Conservation (phyloP, 371 early-diverging fungal species). For the Coemansia sp. region DNA sequence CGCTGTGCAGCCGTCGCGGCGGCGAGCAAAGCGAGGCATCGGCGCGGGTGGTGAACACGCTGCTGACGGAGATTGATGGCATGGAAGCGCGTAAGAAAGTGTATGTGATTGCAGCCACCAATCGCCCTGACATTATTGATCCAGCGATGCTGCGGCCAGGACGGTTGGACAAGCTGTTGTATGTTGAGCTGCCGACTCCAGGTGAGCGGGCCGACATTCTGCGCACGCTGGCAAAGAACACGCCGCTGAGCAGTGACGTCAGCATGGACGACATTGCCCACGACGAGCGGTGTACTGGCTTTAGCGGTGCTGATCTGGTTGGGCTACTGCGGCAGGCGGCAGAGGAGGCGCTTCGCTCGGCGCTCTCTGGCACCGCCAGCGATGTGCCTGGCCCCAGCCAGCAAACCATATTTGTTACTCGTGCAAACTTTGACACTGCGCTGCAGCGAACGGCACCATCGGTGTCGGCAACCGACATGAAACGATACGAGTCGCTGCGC, state of each 20-base stretch:
- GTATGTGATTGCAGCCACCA: constrained; percentile 99
- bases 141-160: constrained; percentile 98
- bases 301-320: constrained; percentile 95
- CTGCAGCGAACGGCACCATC: constrained; percentile 80
- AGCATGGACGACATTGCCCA: constrained; percentile 73
- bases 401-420: constrained; percentile 60
- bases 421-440: constrained; percentile 75
- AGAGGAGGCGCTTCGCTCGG: constrained; percentile 75
- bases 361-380: constrained; percentile 42
- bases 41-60: constrained; percentile 97
- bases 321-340: constrained; percentile 89
- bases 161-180: constrained; percentile 96
- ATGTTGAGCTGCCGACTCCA: constrained; percentile 90
- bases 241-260: constrained; percentile 74
- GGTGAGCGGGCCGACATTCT: constrained; percentile 89
- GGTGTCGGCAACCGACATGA: constrained; percentile 65
- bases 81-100: constrained; percentile 88
- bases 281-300: constrained; percentile 55
- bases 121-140: constrained; percentile 98
- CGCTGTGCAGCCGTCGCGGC: constrained; percentile 74
- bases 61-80: constrained; percentile 98
- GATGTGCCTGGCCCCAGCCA: constrained; percentile 10
- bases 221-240: constrained; percentile 74
- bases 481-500: constrained; percentile 44
- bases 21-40: constrained; percentile 78